Base-by-base conservation (phyloP, 345 rosid genomes). In the Gossypium raimondii region DNA sequence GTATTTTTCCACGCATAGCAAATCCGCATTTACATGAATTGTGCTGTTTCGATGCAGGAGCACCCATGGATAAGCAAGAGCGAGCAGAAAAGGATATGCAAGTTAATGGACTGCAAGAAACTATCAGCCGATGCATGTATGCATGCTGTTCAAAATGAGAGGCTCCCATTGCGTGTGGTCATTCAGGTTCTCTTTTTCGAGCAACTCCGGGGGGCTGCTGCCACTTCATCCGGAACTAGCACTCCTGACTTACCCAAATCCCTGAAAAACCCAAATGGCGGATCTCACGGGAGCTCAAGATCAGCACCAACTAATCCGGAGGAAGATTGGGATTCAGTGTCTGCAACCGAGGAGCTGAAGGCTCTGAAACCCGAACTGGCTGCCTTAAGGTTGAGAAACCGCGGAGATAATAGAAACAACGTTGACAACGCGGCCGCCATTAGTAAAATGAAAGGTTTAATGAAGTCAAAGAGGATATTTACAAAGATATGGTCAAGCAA, bases 121-220 rank as follows among this genome's bases (percentile, higher is more conserved):
- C 89, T 93, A 34, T 90, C 98, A 1, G 92, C 81, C 9, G 97
- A 93, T 55, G 94, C 98, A 9, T 88, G 94, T 78, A 80, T 86
- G 90, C 98, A 89, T 29, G 98, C 91, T 0, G 94, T 93, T 79
- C 98, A 93, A 73, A 93, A 93, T 9, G 96, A 90, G 76, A 76
- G 94, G 75, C 94, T 93, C 10, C 97, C 96, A 0, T 56, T 90
- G 62, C 91, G 97, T 1, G 93, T 90, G 2, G 89, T 89, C 25
- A 92, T 90, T 6, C 97, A 89, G 78, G 87, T 89, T 61, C 94
- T 90, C 72, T 92, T 90, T 83, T 88, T 89, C 0, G 94, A 91
- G 81, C 97, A 91, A 80, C 89, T 88, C 53, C 81, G 94, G 74
- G 84, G 94, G 73, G 84, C 74, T 3, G 86, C 91, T 5, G 85